These are phyloP conservation scores for Capsicum chinense DNA, from an alignment of 257 asterid species.

Conservation along the genomic window DNA sequence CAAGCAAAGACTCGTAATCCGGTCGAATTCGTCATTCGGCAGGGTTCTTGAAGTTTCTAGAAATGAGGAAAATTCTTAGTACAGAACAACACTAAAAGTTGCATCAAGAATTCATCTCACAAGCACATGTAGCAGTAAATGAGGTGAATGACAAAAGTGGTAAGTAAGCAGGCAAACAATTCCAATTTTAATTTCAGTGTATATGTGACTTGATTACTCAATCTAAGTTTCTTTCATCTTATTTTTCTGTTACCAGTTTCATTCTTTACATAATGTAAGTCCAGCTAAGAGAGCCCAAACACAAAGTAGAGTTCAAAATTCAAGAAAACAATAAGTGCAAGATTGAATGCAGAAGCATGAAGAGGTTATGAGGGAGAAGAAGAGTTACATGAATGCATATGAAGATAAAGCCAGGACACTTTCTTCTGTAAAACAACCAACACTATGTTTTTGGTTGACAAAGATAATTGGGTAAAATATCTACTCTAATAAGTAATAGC, in stretches of 20 bases:
- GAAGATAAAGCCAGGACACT: slow-evolving; percentile 9
- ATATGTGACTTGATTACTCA: neutral
- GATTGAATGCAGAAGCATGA: neutral
- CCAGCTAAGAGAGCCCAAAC: neutral
- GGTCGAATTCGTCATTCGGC: neutral
- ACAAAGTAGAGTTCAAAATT: neutral
- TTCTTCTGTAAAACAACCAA: neutral
- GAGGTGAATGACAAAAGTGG: neutral
- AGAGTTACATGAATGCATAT: neutral
- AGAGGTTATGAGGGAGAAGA: neutral
- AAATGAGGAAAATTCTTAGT: neutral
- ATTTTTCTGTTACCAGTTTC: neutral
- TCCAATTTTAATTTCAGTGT: neutral
- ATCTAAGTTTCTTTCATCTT: neutral
- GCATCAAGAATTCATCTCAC: neutral
- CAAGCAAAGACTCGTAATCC: neutral
- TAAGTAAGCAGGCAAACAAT: neutral
- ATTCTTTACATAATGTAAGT: neutral
- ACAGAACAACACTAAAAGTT: neutral
- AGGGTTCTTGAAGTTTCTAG: neutral
- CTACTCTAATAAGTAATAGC: neutral
- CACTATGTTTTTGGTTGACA: neutral
- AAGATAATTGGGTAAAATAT: neutral
- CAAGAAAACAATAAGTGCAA: neutral
- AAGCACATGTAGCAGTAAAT: slow-evolving; percentile 8